Conservation (phyloP, 495 filamentous ascomycete genomes). For the Aspergillus funiculosus region DNA sequence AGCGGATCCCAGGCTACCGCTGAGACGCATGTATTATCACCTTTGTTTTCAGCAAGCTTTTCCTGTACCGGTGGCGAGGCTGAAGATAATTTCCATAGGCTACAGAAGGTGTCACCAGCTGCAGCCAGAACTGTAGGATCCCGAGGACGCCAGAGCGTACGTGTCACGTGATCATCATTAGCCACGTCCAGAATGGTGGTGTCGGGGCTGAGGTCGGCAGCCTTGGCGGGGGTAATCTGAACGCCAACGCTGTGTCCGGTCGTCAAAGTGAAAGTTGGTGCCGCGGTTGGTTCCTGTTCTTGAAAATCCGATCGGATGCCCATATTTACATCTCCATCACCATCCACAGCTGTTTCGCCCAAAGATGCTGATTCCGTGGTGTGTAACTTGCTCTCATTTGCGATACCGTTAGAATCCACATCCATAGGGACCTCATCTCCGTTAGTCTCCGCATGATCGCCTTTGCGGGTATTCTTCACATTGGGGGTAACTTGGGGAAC, state of each 20-base stretch:
- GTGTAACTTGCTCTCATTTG: conserved; percentile 46
- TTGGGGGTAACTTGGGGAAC: conserved; percentile 12
- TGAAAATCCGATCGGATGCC: conserved; percentile 23
- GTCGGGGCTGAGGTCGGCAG: conserved; percentile 59
- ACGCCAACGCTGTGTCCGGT: conserved; percentile 65
- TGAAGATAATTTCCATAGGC: conserved; percentile 64
- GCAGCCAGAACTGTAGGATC: conserved; percentile 70
- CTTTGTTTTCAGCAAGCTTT: conserved; percentile 34
- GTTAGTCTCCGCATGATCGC: conserved; percentile 58
- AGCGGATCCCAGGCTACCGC: conserved; percentile 67
- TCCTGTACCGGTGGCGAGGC: conserved; percentile 34
- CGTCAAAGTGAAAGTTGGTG: conserved; percentile 53
- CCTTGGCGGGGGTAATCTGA: conserved; percentile 51
- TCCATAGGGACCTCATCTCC: conserved; percentile 52
- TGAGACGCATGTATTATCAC: conserved; percentile 35
- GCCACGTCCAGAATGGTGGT: conserved; percentile 59
- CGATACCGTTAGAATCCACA: conserved; percentile 32
- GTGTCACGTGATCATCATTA: conserved; percentile 59
- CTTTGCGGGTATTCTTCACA: conserved; percentile 34
- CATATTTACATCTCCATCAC: conserved; percentile 43
- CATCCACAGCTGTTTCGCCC: conserved; percentile 27
- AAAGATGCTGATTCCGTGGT: conserved; percentile 18
- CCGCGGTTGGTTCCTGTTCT: conserved; percentile 32
- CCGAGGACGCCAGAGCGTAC: conserved; percentile 69
- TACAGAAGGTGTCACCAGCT: conserved; percentile 73